Base-by-base conservation (phyloP, 2,329 filamentous ascomycete species). In the Hypoxylon sp. region DNA sequence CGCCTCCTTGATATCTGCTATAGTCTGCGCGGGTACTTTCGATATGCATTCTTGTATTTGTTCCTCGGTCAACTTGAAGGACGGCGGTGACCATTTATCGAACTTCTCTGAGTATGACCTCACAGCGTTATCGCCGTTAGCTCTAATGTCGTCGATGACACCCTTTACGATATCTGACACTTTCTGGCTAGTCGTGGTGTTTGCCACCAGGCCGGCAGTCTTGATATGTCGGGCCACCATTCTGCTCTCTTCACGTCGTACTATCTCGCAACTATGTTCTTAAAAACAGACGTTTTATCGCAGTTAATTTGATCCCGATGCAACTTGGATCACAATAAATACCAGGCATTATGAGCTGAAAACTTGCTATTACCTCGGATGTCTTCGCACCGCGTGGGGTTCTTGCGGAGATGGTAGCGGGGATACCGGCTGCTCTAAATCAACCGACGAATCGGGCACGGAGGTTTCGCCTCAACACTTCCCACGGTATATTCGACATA, bases 101-200 rank as follows among this genome's bases (percentile, higher is more conserved):
- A 88, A 88, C 68, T 85, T 84, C 59, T 85, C 81, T 0, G 82
- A 85, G 73, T 86, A 87, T 0, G 70, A 73, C 1, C 83, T 78
- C 3, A 88, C 84, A 0, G 85, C 85, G 0, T 72, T 67, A 64
- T 88, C 85, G 2, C 85, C 85, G 22, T 84, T 80, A 3, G 65
- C 61, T 0, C 82, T 79, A 64, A 88, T 83, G 33, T 82, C 79
- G 27, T 82, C 79, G 60, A 88, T 86, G 14, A 87, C 83, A 2
- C 75, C 77, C 44, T 80, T 81, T 11, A 87, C 85, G 46, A 86
- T 84, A 20, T 73, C 61, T 0, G 80, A 63, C 7, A 84, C 81
- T 22, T 78, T 74, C 54, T 72, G 68, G 46, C 74, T 66, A 72
- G 77, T 60, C 48, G 76, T 66, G 5, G 64, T 66, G 61, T 65